Evolutionary conservation across 1,284 basidiomycete species (phyloP), one percentile per base, ranked within the genome.

Genomic region (Schizophyllum commune): DNA sequence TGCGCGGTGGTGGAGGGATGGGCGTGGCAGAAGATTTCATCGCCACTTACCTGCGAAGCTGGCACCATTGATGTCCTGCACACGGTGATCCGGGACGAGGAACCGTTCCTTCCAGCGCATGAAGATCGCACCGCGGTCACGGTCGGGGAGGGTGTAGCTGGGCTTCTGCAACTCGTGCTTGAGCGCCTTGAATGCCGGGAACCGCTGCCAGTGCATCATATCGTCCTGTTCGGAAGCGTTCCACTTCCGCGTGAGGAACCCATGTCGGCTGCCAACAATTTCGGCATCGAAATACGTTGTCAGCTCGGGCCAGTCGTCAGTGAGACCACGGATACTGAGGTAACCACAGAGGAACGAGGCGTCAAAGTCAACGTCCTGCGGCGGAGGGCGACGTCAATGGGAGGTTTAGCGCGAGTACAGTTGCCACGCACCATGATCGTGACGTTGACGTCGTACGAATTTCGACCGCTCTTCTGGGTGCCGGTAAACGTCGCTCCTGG

Each of bases 101-200:
- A 98, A 98, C 68, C 89, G 83, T 75, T 98, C 96, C 76, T 98
- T 98, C 91, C 95, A 97, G 62, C 96, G 82, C 90, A 98, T 94
- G 72, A 98, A 98, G 27, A 91, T 85, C 20, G 86, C 87, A 5
- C 87, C 86, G 54, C 86, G 82, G 68, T 88, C 86, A 27, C 84
- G 79, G 66, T 90, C 89, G 63, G 85, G 79, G 69, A 94, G 86
- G 27, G 89, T 89, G 72, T 91, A 70, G 64, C 87, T 82, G 0
- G 91, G 90, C 66, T 84, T 81, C 70, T 87, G 82, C 65, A 94
- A 80, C 67, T 95, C 84, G 69, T 83, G 78, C 75, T 84, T 83
- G 65, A 92, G 81, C 68, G 88, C 83, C 39, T 86, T 83, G 74
- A 94, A 96, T n/a, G 92, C 89, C 55, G 92, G 90, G 75, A 96